A percentile compares a stretch with the other conserved stretches of the same genome.
Conservation (phyloP, 1,284 basidiomycete species). For the Chalciporus sp. region DNA sequence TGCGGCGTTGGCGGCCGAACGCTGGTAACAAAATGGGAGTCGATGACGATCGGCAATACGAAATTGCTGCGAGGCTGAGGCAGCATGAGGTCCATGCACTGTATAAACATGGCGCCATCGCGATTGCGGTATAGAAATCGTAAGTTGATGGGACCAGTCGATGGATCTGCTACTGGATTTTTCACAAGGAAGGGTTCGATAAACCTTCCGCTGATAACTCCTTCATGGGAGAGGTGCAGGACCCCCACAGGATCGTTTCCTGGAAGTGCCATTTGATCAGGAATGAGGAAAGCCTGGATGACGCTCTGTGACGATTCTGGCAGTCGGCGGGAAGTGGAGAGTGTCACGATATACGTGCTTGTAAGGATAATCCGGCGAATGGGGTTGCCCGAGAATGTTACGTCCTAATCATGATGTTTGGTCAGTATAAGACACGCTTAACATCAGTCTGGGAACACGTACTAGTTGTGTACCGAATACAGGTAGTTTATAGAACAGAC, state of each 20-base stretch:
- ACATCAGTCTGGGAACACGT: no score
- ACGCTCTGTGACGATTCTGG: background rate
- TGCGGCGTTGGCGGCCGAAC: background rate
- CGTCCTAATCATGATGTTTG: background rate
- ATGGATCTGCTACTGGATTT: background rate
- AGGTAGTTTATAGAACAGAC: constrained; percentile 8
- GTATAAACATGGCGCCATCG: no score
- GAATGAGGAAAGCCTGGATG: constrained; percentile 7
- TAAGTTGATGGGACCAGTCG: background rate
- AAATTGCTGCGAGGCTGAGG: background rate
- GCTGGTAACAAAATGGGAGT: constrained; percentile 1
- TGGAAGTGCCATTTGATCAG: background rate
- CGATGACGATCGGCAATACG: background rate
- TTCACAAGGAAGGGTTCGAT: background rate
- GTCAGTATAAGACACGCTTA: no score
- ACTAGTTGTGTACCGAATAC: background rate
- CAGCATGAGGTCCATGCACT: constrained; percentile 4
- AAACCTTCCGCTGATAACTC: background rate
- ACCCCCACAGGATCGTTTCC: background rate
- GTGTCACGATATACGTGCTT: constrained; percentile 4
- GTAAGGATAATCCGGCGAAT: constrained; percentile 1
- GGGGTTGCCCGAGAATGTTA: no score
- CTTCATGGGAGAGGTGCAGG: constrained; percentile 10
- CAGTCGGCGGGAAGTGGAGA: background rate
- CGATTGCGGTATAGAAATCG: background rate